phyloP scores from a whole-genome alignment of 306 rosid genomes.

The Malus orientalis region DNA sequence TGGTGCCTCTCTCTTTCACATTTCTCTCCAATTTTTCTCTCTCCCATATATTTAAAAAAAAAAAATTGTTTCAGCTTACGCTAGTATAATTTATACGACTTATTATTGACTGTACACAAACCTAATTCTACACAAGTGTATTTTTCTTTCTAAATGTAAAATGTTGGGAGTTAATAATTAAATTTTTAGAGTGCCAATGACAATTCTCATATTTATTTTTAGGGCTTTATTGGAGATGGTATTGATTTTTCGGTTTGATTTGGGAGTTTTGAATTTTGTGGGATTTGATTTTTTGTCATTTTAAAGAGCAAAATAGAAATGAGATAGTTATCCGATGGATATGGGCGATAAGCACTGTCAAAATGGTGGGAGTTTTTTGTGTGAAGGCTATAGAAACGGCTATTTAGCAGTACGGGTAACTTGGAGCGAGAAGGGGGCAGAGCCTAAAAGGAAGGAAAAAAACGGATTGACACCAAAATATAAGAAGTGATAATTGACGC shows the following conservation, averaged over 20 bases:
- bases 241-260: not conserved
- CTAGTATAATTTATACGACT: no score
- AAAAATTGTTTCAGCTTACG: no score
- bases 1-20: no score
- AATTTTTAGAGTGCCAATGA: no score
- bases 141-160: no score
- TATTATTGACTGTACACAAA: no score
- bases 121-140: no score
- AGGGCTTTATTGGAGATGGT: not conserved
- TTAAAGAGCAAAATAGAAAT: not conserved
- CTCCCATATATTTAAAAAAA: no score
- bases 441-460: not conserved
- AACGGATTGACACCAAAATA: no score
- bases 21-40: no score
- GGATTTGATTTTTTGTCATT: not conserved
- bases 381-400: not conserved
- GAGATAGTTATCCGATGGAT: not conserved
- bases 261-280: not conserved
- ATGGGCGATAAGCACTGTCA: slow-evolving; percentile 15
- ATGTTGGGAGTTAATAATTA: no score
- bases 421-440: not conserved
- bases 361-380: slow-evolving; percentile 24
- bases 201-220: not conserved
- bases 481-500: not conserved
- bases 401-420: not conserved